Base-by-base conservation (phyloP, 768 basidiomycete species). In the Boletus rex-veris region DNA sequence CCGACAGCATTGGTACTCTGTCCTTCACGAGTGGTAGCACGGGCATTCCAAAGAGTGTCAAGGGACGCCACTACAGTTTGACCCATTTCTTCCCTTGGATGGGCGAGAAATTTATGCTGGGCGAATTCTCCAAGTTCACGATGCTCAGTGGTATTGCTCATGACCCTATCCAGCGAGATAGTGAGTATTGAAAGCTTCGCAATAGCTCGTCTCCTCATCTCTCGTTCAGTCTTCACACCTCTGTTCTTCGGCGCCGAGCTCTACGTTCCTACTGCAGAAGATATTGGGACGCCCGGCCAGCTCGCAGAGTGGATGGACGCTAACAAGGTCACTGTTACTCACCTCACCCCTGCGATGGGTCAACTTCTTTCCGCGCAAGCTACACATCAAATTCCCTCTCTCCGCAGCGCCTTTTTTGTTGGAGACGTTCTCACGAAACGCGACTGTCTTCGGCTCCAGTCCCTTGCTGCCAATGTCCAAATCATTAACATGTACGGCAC, bases 11-110 rank as follows among this genome's bases (percentile, higher is more conserved):
- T 30, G 97, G 90, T 0, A 99, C 97, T 0, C 74, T 99, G 24
- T 93, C 91, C 2, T 99, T 99, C 74, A 99, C 97, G 1, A 94
- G 90, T 61, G 97, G 97, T 49, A 94, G 91, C 62, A 99, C 97
- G 0, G 96, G 97, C 28, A 93, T 98, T 43, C 97, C 97, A 0
- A 98, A 99, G 74, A 96, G 96, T n/a, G 96, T 99, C 18, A 82
- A 82, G 56, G 97, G 97, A 0, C 77, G 97, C 42, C 97, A 99
- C 69, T 98, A 90, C 72, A 92, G 90, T 60, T 74, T 99, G 59
- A 99, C 97, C 0, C 97, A 98, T 69, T 99, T 98, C 80, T 98
- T 98, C 82, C 95, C 95, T 3, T 99, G 97, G 97, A 98, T 99
- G 97, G 88, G 88, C 19, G 74, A 92, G 66, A 74, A 85, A 30